Conservation (phyloP, 371 early-diverging fungal genomes). For the Synchytrium microbalum region DNA sequence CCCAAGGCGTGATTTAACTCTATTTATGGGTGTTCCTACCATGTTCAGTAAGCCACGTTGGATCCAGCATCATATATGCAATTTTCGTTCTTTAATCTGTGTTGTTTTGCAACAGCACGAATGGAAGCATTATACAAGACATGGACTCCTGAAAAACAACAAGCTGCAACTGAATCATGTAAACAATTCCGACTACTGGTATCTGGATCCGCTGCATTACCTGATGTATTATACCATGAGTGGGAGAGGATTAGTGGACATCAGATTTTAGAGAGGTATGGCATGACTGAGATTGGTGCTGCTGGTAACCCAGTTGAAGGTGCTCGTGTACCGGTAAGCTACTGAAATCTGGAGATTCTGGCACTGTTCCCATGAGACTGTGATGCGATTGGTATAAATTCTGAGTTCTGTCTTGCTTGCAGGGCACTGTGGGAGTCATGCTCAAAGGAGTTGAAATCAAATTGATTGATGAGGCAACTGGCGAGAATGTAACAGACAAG, state of each 20-base stretch:
- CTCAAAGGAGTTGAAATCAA: constrained; percentile 62
- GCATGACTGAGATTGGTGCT: constrained; percentile 89
- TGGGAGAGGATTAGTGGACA: constrained; percentile 69
- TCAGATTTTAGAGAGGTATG: constrained; percentile 65
- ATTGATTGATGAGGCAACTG: constrained; percentile 43
- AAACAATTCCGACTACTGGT: constrained; percentile 67
- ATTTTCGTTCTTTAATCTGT: not conserved
- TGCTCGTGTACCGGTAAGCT: constrained; percentile 40
- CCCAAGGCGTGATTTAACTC: constrained; percentile 41
- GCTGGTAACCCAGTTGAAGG: constrained; percentile 57
- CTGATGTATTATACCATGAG: constrained; percentile 47
- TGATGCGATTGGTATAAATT: not conserved
- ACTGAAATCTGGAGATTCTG: constrained; percentile 5
- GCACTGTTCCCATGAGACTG: not conserved
- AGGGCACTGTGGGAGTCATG: constrained; percentile 71
- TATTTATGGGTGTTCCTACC: constrained; percentile 86
- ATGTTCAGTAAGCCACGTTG: constrained; percentile 49
- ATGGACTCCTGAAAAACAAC: not conserved
- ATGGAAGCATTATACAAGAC: no score
- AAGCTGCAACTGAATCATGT: constrained; percentile 40
- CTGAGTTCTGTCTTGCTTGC: constrained; percentile 6
- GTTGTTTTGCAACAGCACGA: no score
- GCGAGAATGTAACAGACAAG: constrained; percentile 40
- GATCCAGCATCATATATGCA: not conserved
- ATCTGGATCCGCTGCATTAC: constrained; percentile 71